Percentiles rank a stretch among this genome's conserved stretches.
Conservation (phyloP, 768 basidiomycete genomes). For the Asterophora parasitica region DNA sequence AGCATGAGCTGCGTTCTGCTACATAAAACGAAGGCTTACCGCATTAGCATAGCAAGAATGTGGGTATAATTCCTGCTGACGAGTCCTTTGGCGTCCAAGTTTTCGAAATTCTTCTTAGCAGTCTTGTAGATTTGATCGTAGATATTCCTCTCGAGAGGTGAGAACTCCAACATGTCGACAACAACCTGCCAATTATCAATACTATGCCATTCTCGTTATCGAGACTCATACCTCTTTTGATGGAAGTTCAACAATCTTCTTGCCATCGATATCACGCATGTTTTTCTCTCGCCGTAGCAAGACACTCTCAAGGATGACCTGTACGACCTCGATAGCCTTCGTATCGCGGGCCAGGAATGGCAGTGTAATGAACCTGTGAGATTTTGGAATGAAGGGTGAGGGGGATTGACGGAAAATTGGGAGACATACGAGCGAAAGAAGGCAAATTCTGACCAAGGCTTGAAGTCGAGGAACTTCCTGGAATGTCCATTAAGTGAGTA, state of each 20-base stretch:
- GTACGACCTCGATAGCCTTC: constrained; percentile 91
- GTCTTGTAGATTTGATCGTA: constrained; percentile 83
- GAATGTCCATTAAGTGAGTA: neutral
- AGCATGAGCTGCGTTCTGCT: neutral
- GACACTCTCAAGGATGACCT: constrained; percentile 87
- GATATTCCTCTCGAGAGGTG: constrained; percentile 74
- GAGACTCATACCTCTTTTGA: constrained; percentile 60
- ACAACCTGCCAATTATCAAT: constrained; percentile 39
- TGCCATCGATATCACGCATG: constrained; percentile 84
- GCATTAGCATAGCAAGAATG: constrained; percentile 93
- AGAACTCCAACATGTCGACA: constrained; percentile 76
- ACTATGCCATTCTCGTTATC: neutral
- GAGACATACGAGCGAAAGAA: constrained; percentile 82
- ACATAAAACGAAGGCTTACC: constrained; percentile 42
- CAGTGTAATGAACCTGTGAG: constrained; percentile 74
- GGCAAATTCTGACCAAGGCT: constrained; percentile 75
- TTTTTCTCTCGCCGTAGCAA: constrained; percentile 89
- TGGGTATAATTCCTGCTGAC: constrained; percentile 79
- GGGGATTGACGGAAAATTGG: neutral
- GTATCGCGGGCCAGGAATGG: constrained; percentile 90
- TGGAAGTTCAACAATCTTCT: constrained; percentile 84
- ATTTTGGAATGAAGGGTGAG: constrained; percentile 3
- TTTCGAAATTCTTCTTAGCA: constrained; percentile 78
- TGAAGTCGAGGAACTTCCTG: constrained; percentile 74
- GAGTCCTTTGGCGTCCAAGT: constrained; percentile 71